Base-by-base conservation (phyloP, 768 basidiomycete genomes). In the Boletus rex-veris region DNA sequence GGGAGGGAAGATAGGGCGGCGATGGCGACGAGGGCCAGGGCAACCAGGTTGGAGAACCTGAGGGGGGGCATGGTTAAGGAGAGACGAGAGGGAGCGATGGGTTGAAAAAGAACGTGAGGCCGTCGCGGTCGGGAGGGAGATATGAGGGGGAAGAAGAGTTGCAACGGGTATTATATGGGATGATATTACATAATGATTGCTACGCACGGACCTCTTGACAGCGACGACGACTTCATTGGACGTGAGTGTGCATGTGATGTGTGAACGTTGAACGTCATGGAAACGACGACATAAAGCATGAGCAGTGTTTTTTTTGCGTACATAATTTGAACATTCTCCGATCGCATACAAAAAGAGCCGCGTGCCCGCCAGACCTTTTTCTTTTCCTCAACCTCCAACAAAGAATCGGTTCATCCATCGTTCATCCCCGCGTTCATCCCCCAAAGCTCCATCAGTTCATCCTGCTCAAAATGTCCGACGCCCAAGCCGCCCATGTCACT, bases 351-450 rank as follows among this genome's bases (percentile, higher is more conserved):
- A 75, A 75, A 75, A 74, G 71, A 64, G 65, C 63, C 53, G 57
- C 59, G 63, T 62, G 58, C 58, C 44, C 51, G 50, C 54, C 48
- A 15, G 49, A 56, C 60, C 57, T 62, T 67, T 36, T 36, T 36
- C 35, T 35, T 35, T 35, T 35, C 14, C 11, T 59, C 72, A 28
- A 28, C 88, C 85, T 80, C 74, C 87, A 36, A 36, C 12, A 88
- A 88, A 84, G 80, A 83, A 86, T 84, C 84, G 87, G 87, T 90
- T 89, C 87, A 89, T 72, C 80, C 73, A 80, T 58, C 53, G 82
- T 81, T 80, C 83, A 83, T 76, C 74, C 71, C 42, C 73, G 44
- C 44, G 45, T 48, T 48, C 46, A 38, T 37, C 46, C 46, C 46
- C 33, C 65, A 72, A 76, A 72, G 71, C 71, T 74, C 79, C 79